phyloP scores from a whole-genome alignment of 2,329 filamentous ascomycete species.

The Cladosporium cucumerinum region DNA sequence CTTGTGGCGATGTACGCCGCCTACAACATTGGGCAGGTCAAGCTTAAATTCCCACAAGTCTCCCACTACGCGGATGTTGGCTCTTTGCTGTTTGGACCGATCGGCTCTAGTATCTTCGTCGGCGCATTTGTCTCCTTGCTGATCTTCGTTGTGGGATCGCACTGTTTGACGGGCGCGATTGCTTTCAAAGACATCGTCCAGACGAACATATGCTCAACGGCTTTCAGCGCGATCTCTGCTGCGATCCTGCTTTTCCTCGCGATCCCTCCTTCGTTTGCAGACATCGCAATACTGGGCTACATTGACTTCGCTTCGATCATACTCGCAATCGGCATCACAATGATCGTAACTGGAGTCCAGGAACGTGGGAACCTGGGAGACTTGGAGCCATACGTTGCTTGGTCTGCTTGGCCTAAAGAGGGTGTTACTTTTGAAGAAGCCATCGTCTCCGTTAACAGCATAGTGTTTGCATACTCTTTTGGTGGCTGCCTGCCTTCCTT shows the following conservation, averaged over 20 bases:
- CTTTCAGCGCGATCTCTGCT: constrained; percentile 13
- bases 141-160: constrained; percentile 13
- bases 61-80: constrained; percentile 12
- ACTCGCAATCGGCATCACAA: constrained; percentile 11
- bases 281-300: constrained; percentile 11
- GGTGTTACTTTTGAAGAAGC: constrained; percentile 46
- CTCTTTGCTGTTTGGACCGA: constrained; percentile 5
- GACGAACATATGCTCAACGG: constrained; percentile 5
- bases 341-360: constrained; percentile 13
- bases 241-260: constrained; percentile 6
- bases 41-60: constrained; percentile 10
- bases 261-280: constrained; percentile 10
- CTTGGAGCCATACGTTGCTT: constrained; percentile 17
- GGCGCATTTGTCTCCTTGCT: constrained; percentile 11
- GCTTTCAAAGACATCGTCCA: constrained; percentile 12
- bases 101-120: constrained; percentile 7
- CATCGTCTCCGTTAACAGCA: constrained; percentile 64
- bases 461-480: constrained; percentile 59
- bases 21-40: constrained; percentile 11
- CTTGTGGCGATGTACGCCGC: constrained; percentile 14
- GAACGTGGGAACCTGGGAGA: constrained; percentile 1
- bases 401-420: constrained; percentile 28
- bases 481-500: constrained; percentile 60
- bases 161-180: constrained; percentile 12
- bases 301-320: constrained; percentile 13